Evolutionary conservation across 768 basidiomycete genomes (phyloP).

Genomic region (Hypholoma sublateritium): DNA sequence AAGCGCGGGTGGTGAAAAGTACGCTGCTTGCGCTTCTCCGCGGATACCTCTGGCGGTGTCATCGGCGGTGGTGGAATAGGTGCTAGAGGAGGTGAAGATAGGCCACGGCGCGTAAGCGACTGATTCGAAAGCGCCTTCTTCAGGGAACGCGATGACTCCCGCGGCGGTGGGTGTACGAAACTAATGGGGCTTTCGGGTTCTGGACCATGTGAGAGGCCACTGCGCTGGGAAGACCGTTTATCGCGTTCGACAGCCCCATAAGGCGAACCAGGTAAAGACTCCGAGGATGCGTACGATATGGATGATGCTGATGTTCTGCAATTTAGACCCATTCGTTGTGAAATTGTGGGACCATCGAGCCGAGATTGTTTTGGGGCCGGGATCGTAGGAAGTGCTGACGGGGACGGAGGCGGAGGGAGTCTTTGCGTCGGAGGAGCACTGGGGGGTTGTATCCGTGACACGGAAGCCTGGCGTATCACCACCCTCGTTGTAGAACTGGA

Average conservation of each 20-base stretch:
- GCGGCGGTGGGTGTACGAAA: slow-evolving; percentile 11
- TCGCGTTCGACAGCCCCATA: slow-evolving; percentile 26
- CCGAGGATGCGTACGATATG: slow-evolving; percentile 42
- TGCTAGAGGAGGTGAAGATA: slow-evolving; percentile 27
- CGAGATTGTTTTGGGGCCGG: not conserved
- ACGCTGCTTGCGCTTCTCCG: slow-evolving; percentile 52
- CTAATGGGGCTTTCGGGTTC: slow-evolving; percentile 15
- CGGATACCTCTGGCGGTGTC: slow-evolving; percentile 25
- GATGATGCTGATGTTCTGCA: slow-evolving; percentile 29
- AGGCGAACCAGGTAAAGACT: slow-evolving; percentile 24
- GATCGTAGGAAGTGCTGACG: not conserved
- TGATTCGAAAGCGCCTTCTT: slow-evolving; percentile 62
- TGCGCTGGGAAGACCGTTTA: slow-evolving; percentile 25
- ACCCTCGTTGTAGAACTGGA: slow-evolving; percentile 28
- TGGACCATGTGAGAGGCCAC: slow-evolving; percentile 17
- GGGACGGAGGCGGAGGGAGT: slow-evolving; percentile 44
- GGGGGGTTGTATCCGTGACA: slow-evolving; percentile 39
- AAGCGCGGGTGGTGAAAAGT: slow-evolving; percentile 63
- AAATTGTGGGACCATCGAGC: not conserved
- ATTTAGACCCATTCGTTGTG: slow-evolving; percentile 1
- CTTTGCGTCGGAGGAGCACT: slow-evolving; percentile 49
- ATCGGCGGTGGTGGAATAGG: slow-evolving; percentile 19
- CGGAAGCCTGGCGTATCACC: slow-evolving; percentile 42
- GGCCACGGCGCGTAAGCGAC: slow-evolving; percentile 39
- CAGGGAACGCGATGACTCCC: slow-evolving; percentile 30